Conservation (phyloP, 2,329 filamentous ascomycete genomes). For the Emydomyces testavorans region DNA sequence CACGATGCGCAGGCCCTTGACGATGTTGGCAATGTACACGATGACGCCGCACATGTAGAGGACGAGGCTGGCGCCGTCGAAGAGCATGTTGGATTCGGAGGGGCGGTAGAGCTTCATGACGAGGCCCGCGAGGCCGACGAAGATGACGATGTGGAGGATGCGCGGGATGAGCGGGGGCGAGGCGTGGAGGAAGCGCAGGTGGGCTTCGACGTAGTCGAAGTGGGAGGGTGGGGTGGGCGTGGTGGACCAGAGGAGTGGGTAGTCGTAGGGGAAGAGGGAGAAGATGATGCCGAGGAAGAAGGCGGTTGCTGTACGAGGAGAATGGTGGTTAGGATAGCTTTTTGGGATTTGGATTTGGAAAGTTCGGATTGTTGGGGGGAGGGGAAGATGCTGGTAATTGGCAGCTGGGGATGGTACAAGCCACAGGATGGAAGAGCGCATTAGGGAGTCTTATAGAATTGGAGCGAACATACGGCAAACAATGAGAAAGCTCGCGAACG, state of each 20-base stretch:
- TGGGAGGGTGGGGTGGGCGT: conserved; percentile 43
- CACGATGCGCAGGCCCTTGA: conserved; percentile 82
- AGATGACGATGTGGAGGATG: conserved; percentile 87
- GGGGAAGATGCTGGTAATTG: too few species aligned
- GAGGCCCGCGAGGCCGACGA: conserved; percentile 77
- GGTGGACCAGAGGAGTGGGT: conserved; percentile 39
- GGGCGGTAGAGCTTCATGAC: conserved; percentile 91
- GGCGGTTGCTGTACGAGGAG: conserved; percentile 53
- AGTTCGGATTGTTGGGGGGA: too few species aligned
- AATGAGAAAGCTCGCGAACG: conserved; percentile 95
- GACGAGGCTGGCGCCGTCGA: conserved; percentile 63
- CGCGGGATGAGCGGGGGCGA: conserved; percentile 85
- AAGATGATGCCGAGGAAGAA: conserved; percentile 99
- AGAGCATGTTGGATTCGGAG: conserved; percentile 87
- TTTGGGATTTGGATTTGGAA: too few species aligned
- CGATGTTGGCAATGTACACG: conserved; percentile 91
- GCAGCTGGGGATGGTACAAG: too few species aligned
- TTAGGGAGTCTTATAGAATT: too few species aligned
- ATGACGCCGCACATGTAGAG: conserved; percentile 76
- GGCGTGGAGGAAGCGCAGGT: conserved; percentile 82
- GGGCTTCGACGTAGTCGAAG: conserved; percentile 74
- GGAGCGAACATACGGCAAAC: conserved; percentile 87
- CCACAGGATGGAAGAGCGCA: too few species aligned
- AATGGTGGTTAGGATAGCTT: conserved; percentile 5
- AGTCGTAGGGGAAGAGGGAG: conserved; percentile 82